Base-by-base conservation (phyloP, 176 grass and related monocot species). In the Chloris gayana region DNA sequence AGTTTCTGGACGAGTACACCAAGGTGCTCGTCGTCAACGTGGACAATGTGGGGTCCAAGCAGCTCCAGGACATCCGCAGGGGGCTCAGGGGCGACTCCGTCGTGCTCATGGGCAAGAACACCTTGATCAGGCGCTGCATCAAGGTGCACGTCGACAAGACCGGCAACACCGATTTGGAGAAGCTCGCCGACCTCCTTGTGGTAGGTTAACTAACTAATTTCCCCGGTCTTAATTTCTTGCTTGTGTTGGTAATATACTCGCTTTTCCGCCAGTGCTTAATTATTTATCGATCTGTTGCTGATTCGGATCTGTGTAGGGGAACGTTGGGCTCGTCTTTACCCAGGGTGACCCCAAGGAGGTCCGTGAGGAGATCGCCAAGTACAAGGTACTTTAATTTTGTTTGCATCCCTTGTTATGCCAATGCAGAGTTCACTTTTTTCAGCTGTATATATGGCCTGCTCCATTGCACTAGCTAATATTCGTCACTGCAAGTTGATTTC, bases 331-430 rank as follows among this genome's bases (percentile, higher is more conserved):
- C 78, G 90, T 96, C 88, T 96, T 96, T 79, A 96, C 93, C 74
- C 92, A 96, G 82, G 93, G 93, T 47, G 93, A 96, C 75, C 84
- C 92, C 71, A 96, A 96, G 93, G 93, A 96, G 72, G 90, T 96
- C 35, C 91, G 85, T 37, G 90, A 96, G 82, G 93, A 92, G 79
- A 85, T 96, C 26, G 70, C 85, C 60, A 96, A 96, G 70, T 96
- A 96, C 85, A 96, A 92, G 93, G 93, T 90, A 37, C 4, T 22
- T 22, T 6, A 19, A 54, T 1, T 6, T 7, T 0, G 22, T 41
- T 7, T 0, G 35, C 19, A 13, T 42, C 5, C 53, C 2, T 19
- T 56, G 3, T 4, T 24, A 11, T 7, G 19, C 6, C 5, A 54
- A 15, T 50, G 29, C 0, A 31, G 18, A n/a, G n/a, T n/a, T n/a